A percentile compares a stretch with the other conserved stretches of the same genome.
Evolutionary conservation across 306 rosid species (phyloP).

Genomic region (Glycyrrhiza uralensis): DNA sequence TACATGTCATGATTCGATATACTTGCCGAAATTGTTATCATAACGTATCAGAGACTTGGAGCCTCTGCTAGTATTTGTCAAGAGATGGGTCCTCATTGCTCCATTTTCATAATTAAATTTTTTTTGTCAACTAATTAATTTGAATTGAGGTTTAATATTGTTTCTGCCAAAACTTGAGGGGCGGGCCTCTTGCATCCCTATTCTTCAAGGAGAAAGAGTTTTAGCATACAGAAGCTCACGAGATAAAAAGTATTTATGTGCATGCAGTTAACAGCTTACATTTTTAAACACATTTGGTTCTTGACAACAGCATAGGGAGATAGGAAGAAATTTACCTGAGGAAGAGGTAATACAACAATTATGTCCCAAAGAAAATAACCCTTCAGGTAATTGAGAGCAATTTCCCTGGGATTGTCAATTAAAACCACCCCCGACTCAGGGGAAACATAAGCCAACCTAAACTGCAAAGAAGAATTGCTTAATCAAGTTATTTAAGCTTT

Average conservation of each 20-base stretch:
- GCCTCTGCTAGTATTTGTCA: no score
- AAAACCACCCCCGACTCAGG: slow-evolving; percentile 65
- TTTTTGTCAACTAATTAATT: no score
- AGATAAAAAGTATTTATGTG: neutral
- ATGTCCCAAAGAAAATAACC: slow-evolving; percentile 52
- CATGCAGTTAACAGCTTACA: neutral
- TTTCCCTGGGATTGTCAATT: slow-evolving; percentile 65
- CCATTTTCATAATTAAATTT: no score
- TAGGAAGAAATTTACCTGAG: slow-evolving; percentile 48
- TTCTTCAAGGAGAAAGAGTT: neutral
- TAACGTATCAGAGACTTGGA: no score
- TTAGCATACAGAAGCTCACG: neutral
- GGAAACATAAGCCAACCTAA: slow-evolving; percentile 73
- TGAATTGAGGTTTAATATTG: no score
- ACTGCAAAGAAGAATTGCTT: slow-evolving; percentile 42
- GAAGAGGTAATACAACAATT: slow-evolving; percentile 59
- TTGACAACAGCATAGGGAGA: neutral
- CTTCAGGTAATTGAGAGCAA: slow-evolving; percentile 50
- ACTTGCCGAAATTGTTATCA: no score
- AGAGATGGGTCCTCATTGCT: no score
- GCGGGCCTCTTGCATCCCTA: no score
- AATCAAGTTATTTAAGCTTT: neutral
- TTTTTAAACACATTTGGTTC: neutral
- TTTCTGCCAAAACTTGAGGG: no score
- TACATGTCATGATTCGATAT: no score